phyloP scores from a whole-genome alignment of 1,284 basidiomycete genomes.

The Meripilus lineatus region DNA sequence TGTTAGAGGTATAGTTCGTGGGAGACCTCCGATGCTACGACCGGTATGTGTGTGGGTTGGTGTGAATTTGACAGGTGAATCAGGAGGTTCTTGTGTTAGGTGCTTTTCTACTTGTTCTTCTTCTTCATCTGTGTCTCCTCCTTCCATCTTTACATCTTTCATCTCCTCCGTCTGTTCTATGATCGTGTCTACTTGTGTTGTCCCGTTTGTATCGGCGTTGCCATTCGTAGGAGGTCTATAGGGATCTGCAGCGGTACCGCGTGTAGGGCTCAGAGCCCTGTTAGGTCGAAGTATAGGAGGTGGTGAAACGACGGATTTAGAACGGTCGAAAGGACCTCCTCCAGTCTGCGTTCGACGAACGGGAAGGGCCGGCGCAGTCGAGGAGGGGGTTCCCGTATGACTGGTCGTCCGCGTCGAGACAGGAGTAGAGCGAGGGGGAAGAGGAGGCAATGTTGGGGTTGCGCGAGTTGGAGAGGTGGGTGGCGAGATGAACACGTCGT shows the following conservation, averaged over 20 bases:
- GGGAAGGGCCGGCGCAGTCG: conserved; percentile 20
- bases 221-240: too few relatives aligned
- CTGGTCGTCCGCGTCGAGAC: conserved; percentile 3
- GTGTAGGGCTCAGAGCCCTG: conserved; percentile 27
- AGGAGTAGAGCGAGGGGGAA: conserved; percentile 16
- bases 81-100: background rate
- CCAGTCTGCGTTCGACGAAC: conserved; percentile 28
- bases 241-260: conserved; percentile 4
- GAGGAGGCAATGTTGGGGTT: conserved; percentile 20
- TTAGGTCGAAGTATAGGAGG: conserved; percentile 28
- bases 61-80: too few relatives aligned
- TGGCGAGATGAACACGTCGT: conserved; percentile 22
- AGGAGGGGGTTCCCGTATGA: conserved; percentile 5
- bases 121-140: too few relatives aligned
- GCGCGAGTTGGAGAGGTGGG: conserved; percentile 16
- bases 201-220: too few relatives aligned
- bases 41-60: too few relatives aligned
- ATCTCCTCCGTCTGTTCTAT: too few relatives aligned
- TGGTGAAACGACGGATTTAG: conserved; percentile 18
- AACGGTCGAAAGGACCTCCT: conserved; percentile 12
- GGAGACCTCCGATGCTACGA: background rate
- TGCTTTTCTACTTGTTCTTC: too few relatives aligned
- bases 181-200: too few relatives aligned
- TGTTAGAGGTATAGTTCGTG: background rate
- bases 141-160: too few relatives aligned